A percentile compares a stretch with the other conserved stretches of the same genome.
Evolutionary conservation across 2,329 filamentous ascomycete species (phyloP).

Genomic region (Zymoseptoria ardabiliae): DNA sequence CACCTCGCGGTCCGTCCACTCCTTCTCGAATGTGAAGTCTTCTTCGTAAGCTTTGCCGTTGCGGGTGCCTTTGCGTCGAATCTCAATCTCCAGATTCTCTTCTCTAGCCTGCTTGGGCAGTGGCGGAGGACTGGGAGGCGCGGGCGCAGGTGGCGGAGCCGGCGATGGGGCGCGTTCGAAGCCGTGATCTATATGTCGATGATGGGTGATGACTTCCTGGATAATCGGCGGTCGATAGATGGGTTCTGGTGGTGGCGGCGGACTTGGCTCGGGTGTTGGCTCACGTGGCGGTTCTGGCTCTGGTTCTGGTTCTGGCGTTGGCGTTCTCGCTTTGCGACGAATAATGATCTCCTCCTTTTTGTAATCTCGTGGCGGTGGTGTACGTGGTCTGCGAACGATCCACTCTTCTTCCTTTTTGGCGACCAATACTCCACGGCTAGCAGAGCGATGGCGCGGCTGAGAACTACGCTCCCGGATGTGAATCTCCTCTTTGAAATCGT

Average conservation of each 20-base stretch:
- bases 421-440: constrained; percentile 30
- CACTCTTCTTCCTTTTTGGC: constrained; percentile 31
- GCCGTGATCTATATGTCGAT: constrained; percentile 76
- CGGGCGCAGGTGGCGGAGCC: constrained; percentile 34
- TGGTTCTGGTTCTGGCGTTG: constrained; percentile 26
- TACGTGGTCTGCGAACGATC: constrained; percentile 31
- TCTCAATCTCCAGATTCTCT: constrained; percentile 49
- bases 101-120: constrained; percentile 31
- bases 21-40: constrained; percentile 57
- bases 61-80: constrained; percentile 43
- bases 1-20: constrained; percentile 29
- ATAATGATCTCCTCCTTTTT: constrained; percentile 41
- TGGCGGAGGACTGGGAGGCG: constrained; percentile 42
- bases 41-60: constrained; percentile 51
- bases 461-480: constrained; percentile 33
- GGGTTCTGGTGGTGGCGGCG: constrained; percentile 50
- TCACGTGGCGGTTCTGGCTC: constrained; percentile 37
- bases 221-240: constrained; percentile 74
- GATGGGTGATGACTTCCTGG: constrained; percentile 83
- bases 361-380: constrained; percentile 24
- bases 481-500: constrained; percentile 19
- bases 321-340: constrained; percentile 34
- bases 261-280: constrained; percentile 45
- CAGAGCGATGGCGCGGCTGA: constrained; percentile 22
- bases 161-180: constrained; percentile 42